Percentiles rank a stretch among this genome's conserved stretches.
phyloP scores from a whole-genome alignment of 2,329 filamentous ascomycete species.

The Claviceps citrina region DNA sequence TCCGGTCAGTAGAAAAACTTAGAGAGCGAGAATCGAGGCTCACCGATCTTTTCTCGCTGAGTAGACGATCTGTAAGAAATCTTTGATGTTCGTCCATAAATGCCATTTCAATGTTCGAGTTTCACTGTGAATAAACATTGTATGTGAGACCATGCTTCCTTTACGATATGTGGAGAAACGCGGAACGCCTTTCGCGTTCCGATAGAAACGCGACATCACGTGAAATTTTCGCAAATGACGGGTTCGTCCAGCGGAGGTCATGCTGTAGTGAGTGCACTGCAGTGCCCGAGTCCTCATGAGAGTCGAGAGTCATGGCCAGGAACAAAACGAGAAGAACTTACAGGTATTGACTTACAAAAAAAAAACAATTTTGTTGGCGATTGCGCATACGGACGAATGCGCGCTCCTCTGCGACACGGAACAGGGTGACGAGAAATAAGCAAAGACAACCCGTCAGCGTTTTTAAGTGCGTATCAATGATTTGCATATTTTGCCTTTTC shows the following conservation, averaged over 20 bases:
- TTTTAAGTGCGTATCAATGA: not conserved
- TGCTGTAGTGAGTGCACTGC: too few species aligned
- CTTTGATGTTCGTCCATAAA: constrained; percentile 49
- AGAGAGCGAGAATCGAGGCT: constrained; percentile 14
- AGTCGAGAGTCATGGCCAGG: too few species aligned
- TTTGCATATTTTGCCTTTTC: not conserved
- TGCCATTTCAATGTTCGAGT: not conserved
- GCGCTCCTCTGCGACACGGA: not conserved
- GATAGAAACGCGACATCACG: constrained; percentile 21
- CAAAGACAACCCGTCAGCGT: not conserved
- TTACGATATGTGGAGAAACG: not conserved
- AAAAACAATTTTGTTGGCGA: not conserved
- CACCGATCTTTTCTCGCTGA: constrained; percentile 62
- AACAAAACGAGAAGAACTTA: not conserved
- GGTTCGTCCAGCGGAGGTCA: too few species aligned
- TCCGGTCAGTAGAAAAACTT: not conserved
- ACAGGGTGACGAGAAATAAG: not conserved
- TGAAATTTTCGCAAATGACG: too few species aligned
- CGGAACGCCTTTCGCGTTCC: constrained; percentile 1
- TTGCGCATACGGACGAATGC: not conserved
- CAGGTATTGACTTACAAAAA: not conserved
- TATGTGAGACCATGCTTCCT: not conserved
- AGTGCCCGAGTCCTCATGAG: not conserved
- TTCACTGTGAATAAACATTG: not conserved
- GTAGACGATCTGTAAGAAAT: constrained; percentile 59